Percentiles rank a stretch among this genome's conserved stretches.
Conservation (phyloP, 2,329 filamentous ascomycete species). For the Talaromyces sp. region DNA sequence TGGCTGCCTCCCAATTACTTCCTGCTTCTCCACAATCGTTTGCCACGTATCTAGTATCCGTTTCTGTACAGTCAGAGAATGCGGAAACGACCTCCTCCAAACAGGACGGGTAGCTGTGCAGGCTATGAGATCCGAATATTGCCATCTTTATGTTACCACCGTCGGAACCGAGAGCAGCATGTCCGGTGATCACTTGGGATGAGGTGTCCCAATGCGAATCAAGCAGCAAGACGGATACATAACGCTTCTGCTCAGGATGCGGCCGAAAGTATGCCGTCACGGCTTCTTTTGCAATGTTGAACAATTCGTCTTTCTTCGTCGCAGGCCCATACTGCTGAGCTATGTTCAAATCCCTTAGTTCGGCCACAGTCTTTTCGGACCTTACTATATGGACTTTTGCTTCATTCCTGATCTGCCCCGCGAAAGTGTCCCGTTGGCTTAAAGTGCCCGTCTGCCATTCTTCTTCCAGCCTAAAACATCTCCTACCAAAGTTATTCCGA, state of each 20-base stretch:
- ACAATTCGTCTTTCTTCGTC: slow-evolving; percentile 69
- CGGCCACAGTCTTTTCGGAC: slow-evolving; percentile 75
- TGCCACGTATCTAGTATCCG: slow-evolving; percentile 73
- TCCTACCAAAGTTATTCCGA: slow-evolving; percentile 78
- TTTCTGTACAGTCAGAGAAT: slow-evolving; percentile 86
- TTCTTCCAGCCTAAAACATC: slow-evolving; percentile 88
- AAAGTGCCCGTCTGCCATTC: slow-evolving; percentile 85
- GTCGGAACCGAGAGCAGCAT: slow-evolving; percentile 77
- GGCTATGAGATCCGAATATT: slow-evolving; percentile 86
- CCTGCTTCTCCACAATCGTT: slow-evolving; percentile 86
- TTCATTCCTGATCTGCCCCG: slow-evolving; percentile 77
- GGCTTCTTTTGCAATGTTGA: slow-evolving; percentile 71
- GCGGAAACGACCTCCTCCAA: slow-evolving; percentile 88
- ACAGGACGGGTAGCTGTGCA: slow-evolving; percentile 85
- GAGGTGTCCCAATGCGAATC: slow-evolving; percentile 83
- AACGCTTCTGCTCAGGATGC: slow-evolving; percentile 73
- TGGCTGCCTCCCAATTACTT: slow-evolving; percentile 93
- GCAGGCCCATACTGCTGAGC: slow-evolving; percentile 74
- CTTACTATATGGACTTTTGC: slow-evolving; percentile 85
- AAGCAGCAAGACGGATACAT: slow-evolving; percentile 81
- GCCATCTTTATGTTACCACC: slow-evolving; percentile 74
- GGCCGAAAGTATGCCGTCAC: slow-evolving; percentile 74
- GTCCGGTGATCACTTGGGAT: slow-evolving; percentile 68
- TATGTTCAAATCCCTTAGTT: slow-evolving; percentile 72
- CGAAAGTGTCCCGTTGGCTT: slow-evolving; percentile 69